These are phyloP conservation scores for Emergomyces pasteurianus DNA, from an alignment of 2,329 filamentous ascomycete species.

Conservation along the genomic window DNA sequence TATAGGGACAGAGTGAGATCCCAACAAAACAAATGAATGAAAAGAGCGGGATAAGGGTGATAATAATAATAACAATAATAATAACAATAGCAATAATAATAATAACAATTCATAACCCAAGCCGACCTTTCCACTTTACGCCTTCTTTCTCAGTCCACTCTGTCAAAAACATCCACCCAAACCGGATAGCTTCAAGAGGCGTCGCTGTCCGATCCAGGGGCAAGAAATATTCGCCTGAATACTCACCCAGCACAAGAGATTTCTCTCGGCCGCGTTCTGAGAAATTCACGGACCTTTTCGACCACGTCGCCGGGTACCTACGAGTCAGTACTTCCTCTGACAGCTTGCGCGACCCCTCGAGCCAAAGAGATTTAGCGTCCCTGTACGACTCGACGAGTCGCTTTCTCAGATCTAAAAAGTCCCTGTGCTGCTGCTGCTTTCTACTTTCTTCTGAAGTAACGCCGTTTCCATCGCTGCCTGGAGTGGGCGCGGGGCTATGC, in stretches of 20 bases:
- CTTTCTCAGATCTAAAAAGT: constrained; percentile 29
- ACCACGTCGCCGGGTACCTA: constrained; percentile 36
- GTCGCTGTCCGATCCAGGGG: constrained; percentile 32
- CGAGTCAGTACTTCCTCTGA: constrained; percentile 28
- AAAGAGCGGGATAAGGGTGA: background rate
- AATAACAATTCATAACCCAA: constrained; percentile 23
- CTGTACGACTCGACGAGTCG: constrained; percentile 30
- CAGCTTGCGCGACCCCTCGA: constrained; percentile 30
- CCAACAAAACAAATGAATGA: background rate
- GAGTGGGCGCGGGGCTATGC: constrained; percentile 28
- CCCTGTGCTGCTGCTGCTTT: constrained; percentile 21
- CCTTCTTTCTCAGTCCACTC: constrained; percentile 37
- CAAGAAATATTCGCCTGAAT: constrained; percentile 29
- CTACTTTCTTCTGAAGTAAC: constrained; percentile 26
- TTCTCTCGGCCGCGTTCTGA: constrained; percentile 24
- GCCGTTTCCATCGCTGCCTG: constrained; percentile 32
- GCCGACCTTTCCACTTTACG: constrained; percentile 32
- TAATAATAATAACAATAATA: too few species aligned
- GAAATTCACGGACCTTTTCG: constrained; percentile 26
- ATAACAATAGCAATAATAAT: too few species aligned
- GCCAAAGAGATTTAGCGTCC: constrained; percentile 33
- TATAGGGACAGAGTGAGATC: background rate
- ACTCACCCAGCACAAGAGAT: constrained; percentile 21
- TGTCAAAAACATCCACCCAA: constrained; percentile 32
- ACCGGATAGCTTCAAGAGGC: constrained; percentile 34